Evolutionary conservation across 2,329 filamentous ascomycete genomes (phyloP), one percentile per base, ranked within the genome.

Genomic region (Mycosphaerella sp.): DNA sequence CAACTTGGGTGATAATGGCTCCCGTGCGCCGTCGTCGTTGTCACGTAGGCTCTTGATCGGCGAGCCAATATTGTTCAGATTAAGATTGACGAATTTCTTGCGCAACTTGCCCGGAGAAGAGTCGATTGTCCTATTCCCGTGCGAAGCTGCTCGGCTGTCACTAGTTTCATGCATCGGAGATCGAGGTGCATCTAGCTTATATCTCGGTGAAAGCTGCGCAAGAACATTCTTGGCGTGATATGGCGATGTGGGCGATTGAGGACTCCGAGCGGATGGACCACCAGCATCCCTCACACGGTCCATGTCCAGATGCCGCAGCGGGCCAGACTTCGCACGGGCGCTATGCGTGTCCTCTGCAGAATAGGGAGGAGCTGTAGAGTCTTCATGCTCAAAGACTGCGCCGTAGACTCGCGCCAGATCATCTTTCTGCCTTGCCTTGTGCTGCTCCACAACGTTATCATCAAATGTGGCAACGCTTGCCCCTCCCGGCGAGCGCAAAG

Each of bases 331-430:
- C 26, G 26, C 6, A 29, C 26, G 26, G 26, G 26, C 26, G 26
- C 26, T 6, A 11, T 49, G 41, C 4, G 40, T 7, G 2, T 29
- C 43, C 10, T 45, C 17, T 4, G 34, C 21, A 3, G 53, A 29
- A 9, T 29, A 14, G 1, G 41, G 31, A 34, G 42, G 87, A 70
- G 7, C 6, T 10, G n/a, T 6, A 2, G 40, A 39, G 21, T 45
- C 17, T 14, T 51, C 48, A 4, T 14, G 42, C 3, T 90, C 89
- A 84, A 95, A 86, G 59, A 95, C 91, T 62, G 90, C 86, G 58
- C 85, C 89, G 73, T 96, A 97, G 69, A 97, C 83, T 64, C 88
- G 83, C 70, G 95, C 90, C 71, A 96, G 83, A 69, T 95, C 87
- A 60, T 85, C 78, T 70, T 93, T 84, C 59, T 88, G 84, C 74